Evolutionary conservation across 139 green algal genomes (phyloP).

Genomic region (Tetraselmis striata): DNA sequence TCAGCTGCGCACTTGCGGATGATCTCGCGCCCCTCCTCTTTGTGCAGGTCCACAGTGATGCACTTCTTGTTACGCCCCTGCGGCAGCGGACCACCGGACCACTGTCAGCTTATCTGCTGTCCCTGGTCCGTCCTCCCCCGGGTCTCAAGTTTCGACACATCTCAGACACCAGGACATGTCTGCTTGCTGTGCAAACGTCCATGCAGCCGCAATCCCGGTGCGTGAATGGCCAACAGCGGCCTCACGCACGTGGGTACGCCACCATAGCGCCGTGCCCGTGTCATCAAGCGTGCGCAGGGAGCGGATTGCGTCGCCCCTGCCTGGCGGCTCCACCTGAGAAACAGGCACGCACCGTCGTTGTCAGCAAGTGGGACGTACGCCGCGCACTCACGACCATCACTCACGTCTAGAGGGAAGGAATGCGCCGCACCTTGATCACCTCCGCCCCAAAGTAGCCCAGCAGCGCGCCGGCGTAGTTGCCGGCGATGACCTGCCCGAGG

Average conservation of each 20-base stretch:
- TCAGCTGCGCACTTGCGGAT: constrained; percentile 23
- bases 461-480: constrained; percentile 58
- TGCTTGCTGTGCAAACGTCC: too few species aligned
- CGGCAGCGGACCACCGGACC: too few species aligned
- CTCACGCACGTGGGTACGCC: constrained; percentile 52
- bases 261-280: constrained; percentile 60
- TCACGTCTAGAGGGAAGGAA: too few species aligned
- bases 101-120: too few species aligned
- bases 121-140: too few species aligned
- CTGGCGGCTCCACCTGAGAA: constrained; percentile 49
- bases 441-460: constrained; percentile 67
- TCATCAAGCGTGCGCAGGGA: constrained; percentile 51
- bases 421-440: constrained; percentile 58
- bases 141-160: too few species aligned
- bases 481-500: constrained; percentile 68
- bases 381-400: too few species aligned
- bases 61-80: constrained; percentile 61
- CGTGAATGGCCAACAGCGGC: too few species aligned
- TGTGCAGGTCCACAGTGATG: constrained; percentile 64
- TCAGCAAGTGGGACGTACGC: too few species aligned
- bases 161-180: too few species aligned
- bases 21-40: constrained; percentile 41
- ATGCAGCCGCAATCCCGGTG: too few species aligned
- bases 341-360: not conserved
- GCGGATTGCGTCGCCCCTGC: constrained; percentile 53